These are phyloP conservation scores for Mycena kentingensis DNA, from an alignment of 768 basidiomycete species.

Conservation along the genomic window DNA sequence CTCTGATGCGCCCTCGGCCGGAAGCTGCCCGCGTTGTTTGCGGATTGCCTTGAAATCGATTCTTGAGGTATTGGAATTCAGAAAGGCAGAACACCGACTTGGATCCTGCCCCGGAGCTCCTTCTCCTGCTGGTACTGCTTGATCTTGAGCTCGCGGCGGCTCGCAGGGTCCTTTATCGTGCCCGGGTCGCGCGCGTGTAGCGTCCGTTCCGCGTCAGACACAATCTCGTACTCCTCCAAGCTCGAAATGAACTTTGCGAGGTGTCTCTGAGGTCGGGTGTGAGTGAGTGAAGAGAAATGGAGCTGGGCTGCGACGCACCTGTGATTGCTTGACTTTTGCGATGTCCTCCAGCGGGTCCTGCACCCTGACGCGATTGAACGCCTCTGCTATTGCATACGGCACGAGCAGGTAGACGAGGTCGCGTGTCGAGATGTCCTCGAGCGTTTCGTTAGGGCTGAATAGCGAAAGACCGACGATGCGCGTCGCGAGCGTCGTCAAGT, in stretches of 20 bases:
- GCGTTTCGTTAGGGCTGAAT: conserved; percentile 81
- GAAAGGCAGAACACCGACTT: conserved; percentile 46
- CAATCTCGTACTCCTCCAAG: conserved; percentile 66
- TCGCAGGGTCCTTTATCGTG: conserved; percentile 61
- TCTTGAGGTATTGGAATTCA: not conserved
- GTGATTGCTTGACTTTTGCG: conserved; percentile 51
- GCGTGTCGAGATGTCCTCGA: conserved; percentile 79
- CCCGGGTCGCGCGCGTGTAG: conserved; percentile 53
- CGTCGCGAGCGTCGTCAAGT: conserved; percentile 55
- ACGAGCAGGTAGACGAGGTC: conserved; percentile 78
- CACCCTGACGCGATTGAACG: conserved; percentile 60
- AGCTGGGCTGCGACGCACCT: conserved; percentile 54
- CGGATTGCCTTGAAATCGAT: conserved; percentile 47
- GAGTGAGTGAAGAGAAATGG: not conserved
- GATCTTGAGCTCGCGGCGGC: conserved; percentile 85
- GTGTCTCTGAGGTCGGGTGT: conserved; percentile 41
- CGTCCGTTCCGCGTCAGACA: conserved; percentile 59
- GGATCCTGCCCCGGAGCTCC: conserved; percentile 67
- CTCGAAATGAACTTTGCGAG: conserved; percentile 47
- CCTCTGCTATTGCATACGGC: conserved; percentile 67
- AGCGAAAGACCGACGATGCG: conserved; percentile 64
- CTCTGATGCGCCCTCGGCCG: conserved; percentile 33
- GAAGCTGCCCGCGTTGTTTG: conserved; percentile 50
- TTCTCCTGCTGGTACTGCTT: conserved; percentile 88
- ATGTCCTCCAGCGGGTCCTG: conserved; percentile 61